phyloP scores from a whole-genome alignment of 441 rosid species.

The Pelargonium australe region DNA sequence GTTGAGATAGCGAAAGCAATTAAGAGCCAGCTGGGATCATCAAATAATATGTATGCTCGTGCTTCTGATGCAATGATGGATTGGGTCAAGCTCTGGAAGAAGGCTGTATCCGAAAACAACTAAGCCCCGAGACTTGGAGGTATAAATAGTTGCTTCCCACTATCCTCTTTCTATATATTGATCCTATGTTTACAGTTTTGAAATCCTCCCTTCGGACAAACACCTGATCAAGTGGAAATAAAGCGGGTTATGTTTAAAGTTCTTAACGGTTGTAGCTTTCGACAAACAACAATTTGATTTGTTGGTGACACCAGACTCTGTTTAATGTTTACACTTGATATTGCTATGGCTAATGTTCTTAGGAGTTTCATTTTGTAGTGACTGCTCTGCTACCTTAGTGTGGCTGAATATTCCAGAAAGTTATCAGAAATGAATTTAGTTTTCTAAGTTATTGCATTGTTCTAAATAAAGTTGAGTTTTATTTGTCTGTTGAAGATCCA shows the following conservation, averaged over 20 bases:
- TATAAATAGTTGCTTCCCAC: conserved; percentile 7
- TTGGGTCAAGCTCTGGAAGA: conserved; percentile 76
- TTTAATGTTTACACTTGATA: background rate
- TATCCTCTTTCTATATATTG: background rate
- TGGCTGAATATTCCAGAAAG: background rate
- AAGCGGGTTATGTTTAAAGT: background rate
- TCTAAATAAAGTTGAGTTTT: too few species aligned
- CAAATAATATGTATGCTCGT: conserved; percentile 47
- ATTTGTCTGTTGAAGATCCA: too few species aligned
- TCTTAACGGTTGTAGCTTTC: background rate
- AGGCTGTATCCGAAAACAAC: conserved; percentile 31
- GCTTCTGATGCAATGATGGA: conserved; percentile 74
- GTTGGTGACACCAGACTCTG: background rate
- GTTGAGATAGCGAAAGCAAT: conserved; percentile 55
- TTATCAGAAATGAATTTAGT: background rate
- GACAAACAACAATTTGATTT: too few species aligned
- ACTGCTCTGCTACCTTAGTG: background rate
- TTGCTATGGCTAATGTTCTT: background rate
- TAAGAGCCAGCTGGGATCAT: conserved; percentile 56
- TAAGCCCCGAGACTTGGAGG: conserved; percentile 14
- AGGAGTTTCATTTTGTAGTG: background rate
- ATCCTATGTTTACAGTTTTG: background rate
- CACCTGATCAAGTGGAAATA: conserved; percentile 1
- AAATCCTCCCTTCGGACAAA: background rate
- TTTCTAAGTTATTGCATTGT: too few species aligned